A percentile compares a stretch with the other conserved stretches of the same genome.
These are phyloP conservation scores for Rosa rugosa DNA, from an alignment of 306 rosid species.

Conservation along the genomic window DNA sequence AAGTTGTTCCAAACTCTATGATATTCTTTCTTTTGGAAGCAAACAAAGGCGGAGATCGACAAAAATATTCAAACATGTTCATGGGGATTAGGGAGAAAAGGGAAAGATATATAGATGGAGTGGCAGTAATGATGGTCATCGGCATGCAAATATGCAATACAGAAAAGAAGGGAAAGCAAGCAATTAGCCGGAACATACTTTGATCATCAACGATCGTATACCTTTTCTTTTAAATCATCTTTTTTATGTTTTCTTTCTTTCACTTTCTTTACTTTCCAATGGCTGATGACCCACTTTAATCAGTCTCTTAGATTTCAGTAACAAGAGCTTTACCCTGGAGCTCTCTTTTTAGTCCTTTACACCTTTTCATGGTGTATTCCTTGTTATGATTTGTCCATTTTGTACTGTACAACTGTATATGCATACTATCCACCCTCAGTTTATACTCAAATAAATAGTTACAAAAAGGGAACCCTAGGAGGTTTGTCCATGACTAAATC, in stretches of 20 bases:
- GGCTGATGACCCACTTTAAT: constrained; percentile 57
- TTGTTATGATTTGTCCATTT: constrained; percentile 23
- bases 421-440: not conserved
- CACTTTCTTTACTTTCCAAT: constrained; percentile 53
- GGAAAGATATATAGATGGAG: constrained; percentile 24
- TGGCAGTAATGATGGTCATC: constrained; percentile 78
- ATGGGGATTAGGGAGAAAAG: constrained; percentile 71
- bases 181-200: not conserved
- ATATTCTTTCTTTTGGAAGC: constrained; percentile 7
- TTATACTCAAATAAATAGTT: not conserved
- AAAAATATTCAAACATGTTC: constrained; percentile 32
- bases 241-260: constrained; percentile 25
- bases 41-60: constrained; percentile 13
- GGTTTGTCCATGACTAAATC: not conserved
- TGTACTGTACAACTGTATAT: constrained; percentile 1
- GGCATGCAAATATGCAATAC: constrained; percentile 44
- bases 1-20: constrained; percentile 13
- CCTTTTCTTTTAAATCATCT: constrained; percentile 38
- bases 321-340: constrained; percentile 41
- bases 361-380: constrained; percentile 29
- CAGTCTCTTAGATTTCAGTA: constrained; percentile 79
- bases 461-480: not conserved
- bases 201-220: constrained; percentile 7
- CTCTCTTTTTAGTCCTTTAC: constrained; percentile 23
- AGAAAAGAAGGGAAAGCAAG: constrained; percentile 28